Conservation (phyloP, 1,139 yeast species). For the Blastobotrys persicus region DNA sequence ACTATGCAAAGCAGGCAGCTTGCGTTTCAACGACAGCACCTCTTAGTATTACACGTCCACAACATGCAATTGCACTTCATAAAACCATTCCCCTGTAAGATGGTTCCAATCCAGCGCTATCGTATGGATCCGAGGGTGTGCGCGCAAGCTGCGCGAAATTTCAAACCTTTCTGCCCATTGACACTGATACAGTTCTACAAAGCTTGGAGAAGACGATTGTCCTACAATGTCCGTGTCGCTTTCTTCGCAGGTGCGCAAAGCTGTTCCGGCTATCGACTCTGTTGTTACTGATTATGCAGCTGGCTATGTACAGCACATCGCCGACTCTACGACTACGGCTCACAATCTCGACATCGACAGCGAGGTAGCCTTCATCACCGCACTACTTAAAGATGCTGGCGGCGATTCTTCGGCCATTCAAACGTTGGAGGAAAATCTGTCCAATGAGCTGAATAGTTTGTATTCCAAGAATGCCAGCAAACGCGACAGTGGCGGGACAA, state of each 20-base stretch:
- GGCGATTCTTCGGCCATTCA: slow-evolving; percentile 58
- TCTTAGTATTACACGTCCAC: too few species aligned
- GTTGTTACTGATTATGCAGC: slow-evolving; percentile 90
- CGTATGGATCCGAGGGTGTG: too few species aligned
- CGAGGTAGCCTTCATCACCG: slow-evolving; percentile 65
- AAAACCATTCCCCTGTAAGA: too few species aligned
- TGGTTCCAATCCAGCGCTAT: too few species aligned
- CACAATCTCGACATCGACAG: slow-evolving; percentile 56
- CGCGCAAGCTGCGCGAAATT: not conserved
- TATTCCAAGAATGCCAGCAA: slow-evolving; percentile 64
- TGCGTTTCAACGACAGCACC: too few species aligned
- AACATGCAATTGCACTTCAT: too few species aligned
- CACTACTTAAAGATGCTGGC: slow-evolving; percentile 75
- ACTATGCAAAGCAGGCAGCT: too few species aligned
- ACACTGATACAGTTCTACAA: too few species aligned
- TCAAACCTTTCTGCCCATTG: too few species aligned
- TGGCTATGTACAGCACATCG: slow-evolving; percentile 81
- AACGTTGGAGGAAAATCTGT: slow-evolving; percentile 46
- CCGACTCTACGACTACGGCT: slow-evolving; percentile 73
- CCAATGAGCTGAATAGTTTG: slow-evolving; percentile 52
- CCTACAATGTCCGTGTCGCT: slow-evolving; percentile 14
- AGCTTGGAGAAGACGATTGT: not conserved
- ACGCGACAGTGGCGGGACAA: slow-evolving; percentile 66
- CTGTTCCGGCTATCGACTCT: slow-evolving; percentile 82
- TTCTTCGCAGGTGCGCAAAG: slow-evolving; percentile 64